Conservation (phyloP, 257 asterid species). For the Coffea canephora region DNA sequence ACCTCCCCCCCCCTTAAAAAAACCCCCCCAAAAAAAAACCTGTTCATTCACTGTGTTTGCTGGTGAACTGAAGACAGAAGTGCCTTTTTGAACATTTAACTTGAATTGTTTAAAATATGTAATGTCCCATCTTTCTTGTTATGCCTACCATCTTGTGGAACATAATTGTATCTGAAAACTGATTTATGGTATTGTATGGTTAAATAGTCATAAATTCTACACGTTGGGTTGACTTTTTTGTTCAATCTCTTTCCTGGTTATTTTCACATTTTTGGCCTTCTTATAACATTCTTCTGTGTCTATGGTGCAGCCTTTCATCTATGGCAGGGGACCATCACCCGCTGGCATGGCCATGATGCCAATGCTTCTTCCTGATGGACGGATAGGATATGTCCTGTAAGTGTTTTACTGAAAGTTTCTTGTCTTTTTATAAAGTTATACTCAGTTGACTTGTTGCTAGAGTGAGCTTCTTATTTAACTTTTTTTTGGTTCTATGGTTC, state of each 20-base stretch:
- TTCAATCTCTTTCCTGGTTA: neutral
- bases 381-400: conserved; percentile 96
- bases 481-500: neutral
- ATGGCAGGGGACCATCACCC: conserved; percentile 75
- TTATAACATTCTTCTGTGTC: neutral
- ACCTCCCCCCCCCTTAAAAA: too few species aligned
- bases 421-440: neutral
- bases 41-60: neutral
- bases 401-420: conserved; percentile 20
- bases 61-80: neutral
- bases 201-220: neutral
- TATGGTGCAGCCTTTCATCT: conserved; percentile 58
- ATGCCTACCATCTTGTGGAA: neutral
- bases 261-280: neutral
- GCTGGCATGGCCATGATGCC: conserved; percentile 95
- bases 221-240: conserved; percentile 3
- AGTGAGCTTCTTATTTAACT: neutral
- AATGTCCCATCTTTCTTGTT: neutral
- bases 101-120: neutral
- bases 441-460: neutral
- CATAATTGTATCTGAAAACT: neutral
- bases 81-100: too few species aligned
- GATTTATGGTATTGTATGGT: neutral
- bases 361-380: conserved; percentile 95
- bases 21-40: too few species aligned